Base-by-base conservation (phyloP, 768 basidiomycete genomes). In the Mycena vulgaris region DNA sequence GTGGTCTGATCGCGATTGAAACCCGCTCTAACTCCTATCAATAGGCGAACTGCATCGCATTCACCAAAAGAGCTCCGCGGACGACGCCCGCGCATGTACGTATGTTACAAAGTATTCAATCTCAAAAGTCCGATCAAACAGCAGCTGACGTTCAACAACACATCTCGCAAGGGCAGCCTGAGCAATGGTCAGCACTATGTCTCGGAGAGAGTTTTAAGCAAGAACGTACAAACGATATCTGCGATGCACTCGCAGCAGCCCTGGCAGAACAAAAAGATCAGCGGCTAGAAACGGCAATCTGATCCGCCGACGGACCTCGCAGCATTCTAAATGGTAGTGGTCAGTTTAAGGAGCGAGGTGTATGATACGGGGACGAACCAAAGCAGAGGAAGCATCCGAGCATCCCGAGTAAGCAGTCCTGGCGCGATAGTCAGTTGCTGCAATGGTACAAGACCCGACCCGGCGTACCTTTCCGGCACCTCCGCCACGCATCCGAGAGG, bases 81-180 rank as follows among this genome's bases (percentile, higher is more conserved):
- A 45, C 16, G 28, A 33, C 25, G 48, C 31, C 11, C 5, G 14
- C 13, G 13, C 21, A 66, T 52, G 45, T 59, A 52, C 58, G 63
- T 16, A 0, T n/a, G n/a, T n/a, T n/a, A n/a, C n/a, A n/a, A n/a
- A n/a, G 49, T 33, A 68, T 68, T 68, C n/a, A 60, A 58, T 48
- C 30, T 45, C 30, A 21, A 25, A n/a, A 42, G 48, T 55, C 49
- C 63, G 51, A 31, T 57, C 28, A 40, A 28, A 42, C 42, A 19
- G 49, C n/a, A 27, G 59, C 40, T 9, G 39, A 51, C n/a, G 59
- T 33, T 83, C 83, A 91, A 78, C 91, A 93, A 78, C 89, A 90
- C 88, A 93, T 88, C 82, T 93, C 92, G 83, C 92, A 93, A 11
- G 92, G 92, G 85, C 92, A 93, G 80, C 92, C 92, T 93, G 71